Base-by-base conservation (phyloP, 2,329 filamentous ascomycete species). In the Lachnellula suecica region DNA sequence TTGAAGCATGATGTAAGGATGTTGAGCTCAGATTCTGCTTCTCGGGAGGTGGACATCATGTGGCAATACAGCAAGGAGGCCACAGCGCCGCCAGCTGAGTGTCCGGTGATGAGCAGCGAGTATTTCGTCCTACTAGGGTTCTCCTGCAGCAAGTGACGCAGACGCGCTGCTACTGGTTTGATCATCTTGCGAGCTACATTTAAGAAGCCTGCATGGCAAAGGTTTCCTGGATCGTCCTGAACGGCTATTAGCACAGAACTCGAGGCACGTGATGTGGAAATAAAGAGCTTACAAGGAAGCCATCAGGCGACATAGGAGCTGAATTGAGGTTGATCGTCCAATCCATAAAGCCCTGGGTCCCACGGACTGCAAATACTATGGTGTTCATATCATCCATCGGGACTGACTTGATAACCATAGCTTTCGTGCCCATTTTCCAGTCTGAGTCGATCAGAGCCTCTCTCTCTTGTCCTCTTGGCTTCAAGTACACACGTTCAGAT, bases 81-180 rank as follows among this genome's bases (percentile, higher is more conserved):
- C 1, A 96, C 85, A 0, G 91, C 91, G 2, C 91, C 91, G 15
- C 91, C 91, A 0, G 91, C 91, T 1, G 87, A 91, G 66, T 96
- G 91, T 0, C 91, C 91, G 0, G 91, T 95, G 54, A 96, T 88
- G 17, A 96, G 75, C 8, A 96, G 76, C 15, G 85, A 89, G 64
- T 85, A 88, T 2, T 75, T 73, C 5, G 81, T 77, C 10, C 88
- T 80, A 3, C 74, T 70, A 0, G 89, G 88, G 56, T 92, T 83
- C 57, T 94, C 88, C 57, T 86, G 75, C 0, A 95, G 76, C 0
- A 94, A 72, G 57, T 83, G 77, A 2, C 85, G 79, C 7, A 95
- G 77, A 1, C 87, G 81, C 0, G 81, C 76, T 1, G 90, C 88
- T 1, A 95, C 86, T 0, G 88, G 85, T 4, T 72, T 72, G 22